Percentiles rank a stretch among this genome's conserved stretches.
phyloP scores from a whole-genome alignment of 2,329 filamentous ascomycete species.

The Seiridium cupressi region DNA sequence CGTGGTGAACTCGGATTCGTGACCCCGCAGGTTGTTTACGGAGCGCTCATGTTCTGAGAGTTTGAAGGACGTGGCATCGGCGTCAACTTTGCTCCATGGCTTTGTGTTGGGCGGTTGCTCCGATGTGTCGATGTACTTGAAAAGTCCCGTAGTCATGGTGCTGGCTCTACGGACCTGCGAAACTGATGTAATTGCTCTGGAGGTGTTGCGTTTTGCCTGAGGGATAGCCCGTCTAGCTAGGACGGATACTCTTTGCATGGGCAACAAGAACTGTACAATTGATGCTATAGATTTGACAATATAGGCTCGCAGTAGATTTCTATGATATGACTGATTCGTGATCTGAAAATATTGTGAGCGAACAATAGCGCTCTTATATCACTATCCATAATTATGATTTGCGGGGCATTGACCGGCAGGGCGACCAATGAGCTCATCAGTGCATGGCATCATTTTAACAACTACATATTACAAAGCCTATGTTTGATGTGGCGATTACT shows the following conservation, averaged over 20 bases:
- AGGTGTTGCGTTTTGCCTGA: not conserved
- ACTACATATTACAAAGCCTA: not conserved
- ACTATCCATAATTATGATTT: not conserved
- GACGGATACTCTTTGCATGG: not conserved
- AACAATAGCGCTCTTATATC: not conserved
- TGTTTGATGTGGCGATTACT: not conserved
- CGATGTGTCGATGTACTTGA: slow-evolving; percentile 60
- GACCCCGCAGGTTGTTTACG: slow-evolving; percentile 55
- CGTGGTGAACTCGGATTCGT: slow-evolving; percentile 47
- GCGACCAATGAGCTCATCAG: slow-evolving; percentile 1
- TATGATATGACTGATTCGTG: no score
- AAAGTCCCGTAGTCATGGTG: slow-evolving; percentile 56
- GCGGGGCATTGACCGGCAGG: not conserved
- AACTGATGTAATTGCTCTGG: slow-evolving; percentile 1
- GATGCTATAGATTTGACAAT: not conserved
- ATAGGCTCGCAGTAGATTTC: not conserved
- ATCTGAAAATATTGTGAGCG: not conserved
- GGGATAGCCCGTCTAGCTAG: not conserved
- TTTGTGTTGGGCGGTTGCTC: slow-evolving; percentile 44
- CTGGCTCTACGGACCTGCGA: not conserved
- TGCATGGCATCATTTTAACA: not conserved
- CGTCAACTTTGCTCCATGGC: slow-evolving; percentile 66
- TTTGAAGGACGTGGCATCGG: slow-evolving; percentile 51
- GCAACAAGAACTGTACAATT: not conserved
- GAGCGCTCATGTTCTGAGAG: slow-evolving; percentile 41